phyloP scores from a whole-genome alignment of 257 asterid genomes.

The Solanum etuberosum region DNA sequence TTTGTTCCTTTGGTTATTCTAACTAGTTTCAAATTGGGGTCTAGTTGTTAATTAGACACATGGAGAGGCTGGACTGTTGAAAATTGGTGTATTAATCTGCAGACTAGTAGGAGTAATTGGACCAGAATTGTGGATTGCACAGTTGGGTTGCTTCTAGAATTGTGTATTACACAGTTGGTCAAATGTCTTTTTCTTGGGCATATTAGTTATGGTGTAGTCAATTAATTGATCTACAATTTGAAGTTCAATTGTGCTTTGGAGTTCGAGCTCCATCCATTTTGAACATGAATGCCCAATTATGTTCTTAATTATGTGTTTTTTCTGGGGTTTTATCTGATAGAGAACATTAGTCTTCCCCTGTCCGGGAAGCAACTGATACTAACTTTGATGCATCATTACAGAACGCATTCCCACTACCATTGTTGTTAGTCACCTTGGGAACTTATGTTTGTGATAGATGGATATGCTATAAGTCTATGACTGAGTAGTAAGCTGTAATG shows the following conservation, averaged over 20 bases:
- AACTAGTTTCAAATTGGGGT: not conserved
- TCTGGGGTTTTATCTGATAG: not conserved
- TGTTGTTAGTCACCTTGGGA: not conserved
- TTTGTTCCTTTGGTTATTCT: not conserved
- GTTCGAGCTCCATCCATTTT: not conserved
- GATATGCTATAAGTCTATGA: not conserved
- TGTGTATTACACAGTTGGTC: not conserved
- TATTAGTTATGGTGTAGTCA: not conserved
- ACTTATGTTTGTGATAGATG: not conserved
- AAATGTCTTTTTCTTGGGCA: not conserved
- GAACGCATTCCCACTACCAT: not conserved
- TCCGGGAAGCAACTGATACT: not conserved
- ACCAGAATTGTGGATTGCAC: too few relatives aligned
- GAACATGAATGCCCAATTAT: not conserved
- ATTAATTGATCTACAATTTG: not conserved
- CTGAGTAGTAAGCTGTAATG: not conserved
- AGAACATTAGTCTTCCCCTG: not conserved
- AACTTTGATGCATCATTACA: not conserved
- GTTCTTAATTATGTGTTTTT: not conserved
- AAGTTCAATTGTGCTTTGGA: not conserved
- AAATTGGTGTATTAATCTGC: not conserved
- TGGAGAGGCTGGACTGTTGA: not conserved
- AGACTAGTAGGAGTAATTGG: not conserved
- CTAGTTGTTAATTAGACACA: not conserved
- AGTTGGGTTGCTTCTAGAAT: not conserved